Percentiles rank a stretch among this genome's conserved stretches.
These are phyloP conservation scores for Crithidia sp. DNA, from an alignment of 208 protist genomes.

Conservation along the genomic window DNA sequence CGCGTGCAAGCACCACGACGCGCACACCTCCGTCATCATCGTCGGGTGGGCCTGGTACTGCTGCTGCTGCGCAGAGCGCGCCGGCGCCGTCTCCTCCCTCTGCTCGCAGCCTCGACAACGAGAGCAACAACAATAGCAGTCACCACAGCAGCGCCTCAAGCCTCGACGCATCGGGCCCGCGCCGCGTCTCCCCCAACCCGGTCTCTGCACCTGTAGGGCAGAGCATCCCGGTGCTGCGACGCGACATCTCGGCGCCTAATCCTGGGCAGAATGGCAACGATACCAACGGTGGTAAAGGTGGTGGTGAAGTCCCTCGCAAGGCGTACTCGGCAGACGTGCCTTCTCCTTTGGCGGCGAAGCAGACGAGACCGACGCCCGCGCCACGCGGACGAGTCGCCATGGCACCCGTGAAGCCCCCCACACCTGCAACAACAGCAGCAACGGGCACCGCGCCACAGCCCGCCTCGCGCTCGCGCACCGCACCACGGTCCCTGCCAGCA, in stretches of 20 bases:
- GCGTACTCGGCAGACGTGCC: not conserved
- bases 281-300: not conserved
- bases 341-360: not conserved
- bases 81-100: conserved; percentile 1
- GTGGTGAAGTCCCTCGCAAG: not conserved
- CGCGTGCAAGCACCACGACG: not conserved
- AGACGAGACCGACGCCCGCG: not conserved
- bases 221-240: not conserved
- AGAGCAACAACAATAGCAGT: not conserved
- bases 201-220: conserved; percentile 14
- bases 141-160: not conserved
- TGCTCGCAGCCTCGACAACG: not conserved
- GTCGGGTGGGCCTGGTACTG: no score
- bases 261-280: not conserved
- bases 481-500: not conserved
- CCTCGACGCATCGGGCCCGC: no score
- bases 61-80: not conserved
- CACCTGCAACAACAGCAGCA: not conserved
- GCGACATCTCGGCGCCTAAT: conserved; percentile 2
- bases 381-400: not conserved
- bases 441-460: not conserved
- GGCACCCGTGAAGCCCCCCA: not conserved
- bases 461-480: conserved; percentile 10
- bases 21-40: no score
- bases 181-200: not conserved